Base-by-base conservation (phyloP, 768 basidiomycete species). In the Russula emetica region DNA sequence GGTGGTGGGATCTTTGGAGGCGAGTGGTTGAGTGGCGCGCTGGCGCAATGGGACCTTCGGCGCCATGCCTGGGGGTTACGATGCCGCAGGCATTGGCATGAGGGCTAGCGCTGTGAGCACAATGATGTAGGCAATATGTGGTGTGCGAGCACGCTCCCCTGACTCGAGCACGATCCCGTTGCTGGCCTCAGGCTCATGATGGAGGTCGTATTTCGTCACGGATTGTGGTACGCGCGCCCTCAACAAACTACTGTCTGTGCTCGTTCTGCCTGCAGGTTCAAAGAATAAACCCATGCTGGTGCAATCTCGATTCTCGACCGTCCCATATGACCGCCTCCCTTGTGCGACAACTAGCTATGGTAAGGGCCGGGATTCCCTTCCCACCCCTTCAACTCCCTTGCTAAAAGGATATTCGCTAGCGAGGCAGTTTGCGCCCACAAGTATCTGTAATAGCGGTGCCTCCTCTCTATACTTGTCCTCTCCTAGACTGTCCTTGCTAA, bases 291-390 rank as follows among this genome's bases (percentile, higher is more conserved):
- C 58, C 4, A 47, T 40, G 26, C n/a, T 54, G 7, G 58, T 49
- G 16, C 60, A 67, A 69, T 69, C 67, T 71, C 70, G 67, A 28
- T 70, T 58, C n/a, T 59, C 76, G 70, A 58, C 79, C 78, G 59
- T 73, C 69, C 52, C 74, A 74, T 30, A 84, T 73, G 52, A 88
- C 83, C 58, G 77, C 81, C 69, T 88, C 86, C 84, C 85, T 88
- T 85, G 70, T 88, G 67, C n/a, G 64, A 66, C 60, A 56, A 32
- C 56, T 64, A 72, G 49, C 81, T 86, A 34, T 30, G 8, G 32
- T 8, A 32, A 32, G 32, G n/a, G n/a, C n/a, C n/a, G n/a, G n/a
- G 32, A 32, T 9, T 32, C 7, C 2, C 32, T 32, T 32, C 32
- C 32, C 8, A 32, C 8, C 32, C 32, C 8, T 32, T 32, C 32